Base-by-base conservation (phyloP, 805 yeast genomes). In the Wilhelminamyces savonicus region DNA sequence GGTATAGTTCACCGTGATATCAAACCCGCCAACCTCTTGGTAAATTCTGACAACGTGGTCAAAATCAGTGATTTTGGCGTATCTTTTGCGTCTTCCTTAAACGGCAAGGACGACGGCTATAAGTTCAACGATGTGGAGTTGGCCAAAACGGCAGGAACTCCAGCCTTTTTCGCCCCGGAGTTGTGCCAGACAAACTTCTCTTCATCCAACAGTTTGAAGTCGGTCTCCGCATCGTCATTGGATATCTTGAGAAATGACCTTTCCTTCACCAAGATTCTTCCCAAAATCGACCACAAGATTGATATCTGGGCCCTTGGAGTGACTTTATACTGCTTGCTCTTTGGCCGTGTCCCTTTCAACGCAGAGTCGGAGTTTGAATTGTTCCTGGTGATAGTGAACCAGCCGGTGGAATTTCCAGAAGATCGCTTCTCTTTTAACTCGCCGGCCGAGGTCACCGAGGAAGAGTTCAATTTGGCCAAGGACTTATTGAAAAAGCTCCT, bases 281-380 rank as follows among this genome's bases (percentile, higher is more conserved):
- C 78, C 4, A 74, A 67, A 31, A 81, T 90, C 24, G 80, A 84
- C 30, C 69, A 78, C 50, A 86, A 83, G 54, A 83, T 92, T 32
- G 98, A 92, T 57, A 82, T 92, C n/a, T 92, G 98, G 98, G 95
- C 98, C 0, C 56, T 87, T 13, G 98, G 98, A 8, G 87, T 90
- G 5, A 88, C 98, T 0, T 59, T 92, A n/a, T 92, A 78, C 54
- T 88, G 97, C 51, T 59, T 92, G 22, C 50, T 90, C 10, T 90
- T 84, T 59, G 98, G 98, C 8, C 68, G 71, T 39, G 72, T 92
- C 25, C 98, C 98, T 3, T 92, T 90, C 52, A 76, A 79, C 48
- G 95, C 88, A 1, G 87, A 78, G 27, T 77, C 84, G 19, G 95
- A 87, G 47, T 90, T 72, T 58, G 94, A 82, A 35, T 64, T 92